These are phyloP conservation scores for Miscanthus lutarioriparius DNA, from an alignment of 176 grass and related monocot genomes.

Conservation along the genomic window DNA sequence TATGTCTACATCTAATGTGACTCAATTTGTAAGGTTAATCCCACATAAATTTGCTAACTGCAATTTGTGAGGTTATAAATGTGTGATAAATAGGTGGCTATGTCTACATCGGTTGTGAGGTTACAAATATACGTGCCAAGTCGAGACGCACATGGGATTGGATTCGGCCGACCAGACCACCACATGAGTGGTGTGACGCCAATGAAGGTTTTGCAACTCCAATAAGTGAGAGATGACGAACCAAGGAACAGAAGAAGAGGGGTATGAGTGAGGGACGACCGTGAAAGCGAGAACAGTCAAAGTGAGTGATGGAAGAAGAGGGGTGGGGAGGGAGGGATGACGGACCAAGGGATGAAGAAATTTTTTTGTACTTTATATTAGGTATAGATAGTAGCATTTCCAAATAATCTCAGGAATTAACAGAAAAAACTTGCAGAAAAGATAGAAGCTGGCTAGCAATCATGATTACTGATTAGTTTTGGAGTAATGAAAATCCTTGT, in stretches of 20 bases:
- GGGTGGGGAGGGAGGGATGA: background rate
- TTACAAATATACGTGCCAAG: background rate
- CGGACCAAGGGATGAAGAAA: no score
- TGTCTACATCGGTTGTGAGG: background rate
- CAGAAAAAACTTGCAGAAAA: constrained; percentile 1
- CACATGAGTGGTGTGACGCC: background rate
- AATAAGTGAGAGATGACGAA: background rate
- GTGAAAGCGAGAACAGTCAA: background rate
- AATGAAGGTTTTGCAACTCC: background rate
- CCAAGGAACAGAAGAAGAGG: background rate
- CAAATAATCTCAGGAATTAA: background rate
- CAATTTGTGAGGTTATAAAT: background rate
- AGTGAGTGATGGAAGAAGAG: background rate
- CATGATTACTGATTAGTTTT: background rate
- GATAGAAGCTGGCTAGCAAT: background rate
- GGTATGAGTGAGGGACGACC: background rate
- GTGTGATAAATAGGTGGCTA: background rate
- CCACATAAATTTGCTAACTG: background rate
- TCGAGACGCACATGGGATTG: background rate
- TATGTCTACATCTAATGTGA: background rate
- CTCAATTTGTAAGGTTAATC: background rate
- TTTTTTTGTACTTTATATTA: background rate
- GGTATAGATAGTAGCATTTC: background rate
- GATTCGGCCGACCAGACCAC: background rate
- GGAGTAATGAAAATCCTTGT: constrained; percentile 2